phyloP scores from a whole-genome alignment of 2,329 filamentous ascomycete species.

The Zymoseptoria crescenta region DNA sequence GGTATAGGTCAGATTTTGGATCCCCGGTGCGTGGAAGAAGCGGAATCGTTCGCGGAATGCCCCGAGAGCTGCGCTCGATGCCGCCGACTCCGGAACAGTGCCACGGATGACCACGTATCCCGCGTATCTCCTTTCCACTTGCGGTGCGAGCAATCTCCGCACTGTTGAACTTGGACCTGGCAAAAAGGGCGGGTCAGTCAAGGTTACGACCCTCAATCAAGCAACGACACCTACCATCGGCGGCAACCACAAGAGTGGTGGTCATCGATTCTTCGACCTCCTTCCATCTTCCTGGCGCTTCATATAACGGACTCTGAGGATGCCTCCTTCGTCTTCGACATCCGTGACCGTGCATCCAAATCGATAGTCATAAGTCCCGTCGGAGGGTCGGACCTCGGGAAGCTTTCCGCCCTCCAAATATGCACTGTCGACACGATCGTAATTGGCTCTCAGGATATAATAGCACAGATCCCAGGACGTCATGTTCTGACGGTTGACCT shows the following conservation, averaged over 20 bases:
- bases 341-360: constrained; percentile 26
- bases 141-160: constrained; percentile 23
- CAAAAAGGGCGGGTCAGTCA: too few species aligned
- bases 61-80: constrained; percentile 26
- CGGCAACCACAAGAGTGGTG: constrained; percentile 36
- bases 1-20: constrained; percentile 36
- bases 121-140: constrained; percentile 26
- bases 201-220: too few species aligned
- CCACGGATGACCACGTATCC: constrained; percentile 30
- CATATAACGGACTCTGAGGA: constrained; percentile 23
- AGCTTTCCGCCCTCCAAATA: constrained; percentile 23
- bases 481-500: constrained; percentile 37
- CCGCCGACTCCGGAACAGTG: constrained; percentile 28
- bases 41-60: constrained; percentile 35
- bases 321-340: constrained; percentile 21
- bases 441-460: constrained; percentile 40
- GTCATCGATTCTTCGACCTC: constrained; percentile 14
- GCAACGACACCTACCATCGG: constrained; percentile 31
- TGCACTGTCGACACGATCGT: constrained; percentile 32
- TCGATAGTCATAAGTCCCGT: constrained; percentile 24
- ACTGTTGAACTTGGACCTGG: constrained; percentile 22
- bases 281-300: constrained; percentile 15
- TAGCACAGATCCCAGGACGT: constrained; percentile 42
- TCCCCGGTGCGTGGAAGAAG: constrained; percentile 33
- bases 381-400: constrained; percentile 12